These are phyloP conservation scores for Eucalyptus marginata DNA, from an alignment of 345 rosid genomes.

Conservation along the genomic window DNA sequence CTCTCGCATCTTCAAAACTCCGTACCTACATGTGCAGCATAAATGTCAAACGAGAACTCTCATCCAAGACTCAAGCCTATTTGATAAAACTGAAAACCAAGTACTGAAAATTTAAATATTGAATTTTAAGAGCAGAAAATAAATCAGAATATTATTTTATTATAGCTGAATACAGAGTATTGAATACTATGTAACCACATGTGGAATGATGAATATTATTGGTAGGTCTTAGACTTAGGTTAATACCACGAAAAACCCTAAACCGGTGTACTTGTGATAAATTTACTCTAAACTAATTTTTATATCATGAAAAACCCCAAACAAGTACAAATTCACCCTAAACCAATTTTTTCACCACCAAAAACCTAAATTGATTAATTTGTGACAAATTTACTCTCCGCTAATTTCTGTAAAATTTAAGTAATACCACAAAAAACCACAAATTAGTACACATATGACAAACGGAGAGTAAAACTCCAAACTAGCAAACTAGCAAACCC, in stretches of 20 bases:
- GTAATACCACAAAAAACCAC: too few relatives aligned
- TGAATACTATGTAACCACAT: neutral
- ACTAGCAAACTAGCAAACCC: accelerated
- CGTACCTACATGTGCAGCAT: constrained; percentile 45
- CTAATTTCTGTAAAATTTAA: too few relatives aligned
- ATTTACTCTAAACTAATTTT: too few relatives aligned
- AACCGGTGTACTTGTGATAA: too few relatives aligned
- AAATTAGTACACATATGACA: too few relatives aligned
- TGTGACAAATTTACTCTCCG: too few relatives aligned
- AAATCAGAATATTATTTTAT: neutral
- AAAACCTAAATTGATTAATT: too few relatives aligned
- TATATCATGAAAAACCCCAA: too few relatives aligned
- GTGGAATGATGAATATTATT: neutral
- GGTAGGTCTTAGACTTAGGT: neutral
- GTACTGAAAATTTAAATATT: neutral
- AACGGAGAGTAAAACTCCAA: too few relatives aligned
- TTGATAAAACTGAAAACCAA: neutral
- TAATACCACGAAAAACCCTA: too few relatives aligned
- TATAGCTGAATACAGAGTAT: neutral
- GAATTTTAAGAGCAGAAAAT: neutral
- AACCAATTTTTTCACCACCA: too few relatives aligned
- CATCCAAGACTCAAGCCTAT: neutral
- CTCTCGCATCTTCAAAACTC: constrained; percentile 84
- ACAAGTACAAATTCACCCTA: too few relatives aligned
- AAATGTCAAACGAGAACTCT: neutral